A percentile compares a stretch with the other conserved stretches of the same genome.
Conservation (phyloP, 1,284 basidiomycete genomes). For the Ganoderma multipileum region DNA sequence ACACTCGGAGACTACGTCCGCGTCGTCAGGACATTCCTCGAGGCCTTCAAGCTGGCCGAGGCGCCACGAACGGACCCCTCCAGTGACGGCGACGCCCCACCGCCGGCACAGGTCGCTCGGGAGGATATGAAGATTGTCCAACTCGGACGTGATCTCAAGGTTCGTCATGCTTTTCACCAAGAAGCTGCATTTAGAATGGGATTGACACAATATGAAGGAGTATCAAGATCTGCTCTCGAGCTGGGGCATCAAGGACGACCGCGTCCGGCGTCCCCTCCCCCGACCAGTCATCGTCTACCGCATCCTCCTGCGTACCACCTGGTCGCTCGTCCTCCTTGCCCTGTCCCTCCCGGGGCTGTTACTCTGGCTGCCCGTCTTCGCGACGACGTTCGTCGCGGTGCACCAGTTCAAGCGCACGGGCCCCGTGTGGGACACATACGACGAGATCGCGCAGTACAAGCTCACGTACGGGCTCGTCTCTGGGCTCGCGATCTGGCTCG, state of each 20-base stretch:
- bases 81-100: slow-evolving; percentile 36
- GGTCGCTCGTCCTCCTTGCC: slow-evolving; percentile 70
- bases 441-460: slow-evolving; percentile 90
- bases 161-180: slow-evolving; percentile 34
- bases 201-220: slow-evolving; percentile 45
- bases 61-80: slow-evolving; percentile 30
- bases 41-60: slow-evolving; percentile 67
- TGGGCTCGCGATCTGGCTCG: slow-evolving; percentile 69
- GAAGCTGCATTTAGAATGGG: background rate
- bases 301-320: slow-evolving; percentile 66
- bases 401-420: slow-evolving; percentile 79
- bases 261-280: slow-evolving; percentile 70
- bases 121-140: slow-evolving; percentile 45
- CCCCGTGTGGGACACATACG: slow-evolving; percentile 82
- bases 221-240: slow-evolving; percentile 75
- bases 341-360: slow-evolving; percentile 83
- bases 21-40: slow-evolving; percentile 74
- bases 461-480: slow-evolving; percentile 81
- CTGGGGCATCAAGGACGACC: slow-evolving; percentile 82
- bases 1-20: slow-evolving; percentile 82
- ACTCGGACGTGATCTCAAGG: slow-evolving; percentile 69
- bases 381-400: slow-evolving; percentile 68
- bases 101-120: slow-evolving; percentile 31
- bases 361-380: slow-evolving; percentile 81
- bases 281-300: slow-evolving; percentile 65